phyloP scores from a whole-genome alignment of 164 flowering plant genomes.

The Chloranthus sessilifolius region DNA sequence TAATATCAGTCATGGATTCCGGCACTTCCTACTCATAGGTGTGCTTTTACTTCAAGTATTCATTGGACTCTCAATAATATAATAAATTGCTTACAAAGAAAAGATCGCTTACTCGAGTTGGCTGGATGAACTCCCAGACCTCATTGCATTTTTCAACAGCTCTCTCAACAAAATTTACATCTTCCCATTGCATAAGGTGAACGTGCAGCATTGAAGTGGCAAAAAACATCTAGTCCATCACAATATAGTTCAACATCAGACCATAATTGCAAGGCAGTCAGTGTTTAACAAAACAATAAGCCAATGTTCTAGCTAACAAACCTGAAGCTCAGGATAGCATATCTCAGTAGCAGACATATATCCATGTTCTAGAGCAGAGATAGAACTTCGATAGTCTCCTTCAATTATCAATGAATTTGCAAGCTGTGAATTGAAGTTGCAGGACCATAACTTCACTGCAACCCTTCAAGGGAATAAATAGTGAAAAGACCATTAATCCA shows the following conservation, averaged over 20 bases:
- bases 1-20: too few species aligned
- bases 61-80: too few species aligned
- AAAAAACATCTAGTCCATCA: conserved; percentile 69
- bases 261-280: too few species aligned
- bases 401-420: conserved; percentile 73
- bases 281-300: not conserved
- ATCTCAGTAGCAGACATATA: conserved; percentile 51
- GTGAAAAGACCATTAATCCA: not conserved
- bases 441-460: conserved; percentile 52
- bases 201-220: conserved; percentile 79
- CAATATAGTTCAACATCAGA: not conserved
- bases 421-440: conserved; percentile 89
- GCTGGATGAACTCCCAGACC: conserved; percentile 63
- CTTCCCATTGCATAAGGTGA: conserved; percentile 87
- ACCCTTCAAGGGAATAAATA: conserved; percentile 20
- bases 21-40: not conserved
- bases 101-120: conserved; percentile 51
- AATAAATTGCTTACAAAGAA: too few species aligned
- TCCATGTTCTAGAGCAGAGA: conserved; percentile 55
- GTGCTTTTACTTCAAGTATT: too few species aligned
- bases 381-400: conserved; percentile 63
- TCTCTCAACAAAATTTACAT: conserved; percentile 46
- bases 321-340: conserved; percentile 72
- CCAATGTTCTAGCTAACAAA: conserved; percentile 14
- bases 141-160: conserved; percentile 56